A percentile compares a stretch with the other conserved stretches of the same genome.
Evolutionary conservation across 768 basidiomycete genomes (phyloP).

Genomic region (Phaeolepiota aurea): DNA sequence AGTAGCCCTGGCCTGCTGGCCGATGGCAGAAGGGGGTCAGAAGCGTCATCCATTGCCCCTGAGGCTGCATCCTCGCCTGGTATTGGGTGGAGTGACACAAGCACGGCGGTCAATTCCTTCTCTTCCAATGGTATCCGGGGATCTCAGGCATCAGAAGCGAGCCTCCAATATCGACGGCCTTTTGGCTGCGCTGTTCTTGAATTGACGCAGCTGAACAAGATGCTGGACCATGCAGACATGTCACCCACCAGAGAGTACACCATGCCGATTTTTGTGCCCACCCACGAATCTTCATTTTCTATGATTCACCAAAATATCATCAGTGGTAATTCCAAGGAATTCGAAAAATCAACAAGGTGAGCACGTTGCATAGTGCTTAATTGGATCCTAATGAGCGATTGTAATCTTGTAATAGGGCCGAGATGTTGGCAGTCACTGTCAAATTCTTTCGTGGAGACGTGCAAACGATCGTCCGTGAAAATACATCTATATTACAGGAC

Average conservation of each 20-base stretch:
- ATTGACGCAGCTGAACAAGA: slow-evolving; percentile 63
- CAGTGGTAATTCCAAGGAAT: slow-evolving; percentile 66
- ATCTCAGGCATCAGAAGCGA: slow-evolving; percentile 21
- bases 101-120: slow-evolving; percentile 3
- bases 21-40: slow-evolving; percentile 48
- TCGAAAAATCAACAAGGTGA: slow-evolving; percentile 75
- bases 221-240: slow-evolving; percentile 60
- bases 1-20: slow-evolving; percentile 37
- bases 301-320: slow-evolving; percentile 96
- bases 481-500: slow-evolving; percentile 75
- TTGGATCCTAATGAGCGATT: slow-evolving; percentile 4
- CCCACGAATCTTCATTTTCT: slow-evolving; percentile 79
- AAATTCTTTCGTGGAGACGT: slow-evolving; percentile 85
- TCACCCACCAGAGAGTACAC: slow-evolving; percentile 64
- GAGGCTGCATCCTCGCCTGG: slow-evolving; percentile 17
- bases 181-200: slow-evolving; percentile 96
- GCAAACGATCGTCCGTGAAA: slow-evolving; percentile 67
- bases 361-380: slow-evolving; percentile 9
- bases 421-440: slow-evolving; percentile 75
- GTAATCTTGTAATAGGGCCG: slow-evolving; percentile 50
- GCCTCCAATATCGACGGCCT: slow-evolving; percentile 65
- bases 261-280: slow-evolving; percentile 84
- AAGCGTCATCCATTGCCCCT: slow-evolving; percentile 31
- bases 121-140: slow-evolving; percentile 15
- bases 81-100: slow-evolving; percentile 13